Percentiles rank a stretch among this genome's conserved stretches.
phyloP scores from a whole-genome alignment of 2,329 filamentous ascomycete genomes.

The Xylaria sp. region DNA sequence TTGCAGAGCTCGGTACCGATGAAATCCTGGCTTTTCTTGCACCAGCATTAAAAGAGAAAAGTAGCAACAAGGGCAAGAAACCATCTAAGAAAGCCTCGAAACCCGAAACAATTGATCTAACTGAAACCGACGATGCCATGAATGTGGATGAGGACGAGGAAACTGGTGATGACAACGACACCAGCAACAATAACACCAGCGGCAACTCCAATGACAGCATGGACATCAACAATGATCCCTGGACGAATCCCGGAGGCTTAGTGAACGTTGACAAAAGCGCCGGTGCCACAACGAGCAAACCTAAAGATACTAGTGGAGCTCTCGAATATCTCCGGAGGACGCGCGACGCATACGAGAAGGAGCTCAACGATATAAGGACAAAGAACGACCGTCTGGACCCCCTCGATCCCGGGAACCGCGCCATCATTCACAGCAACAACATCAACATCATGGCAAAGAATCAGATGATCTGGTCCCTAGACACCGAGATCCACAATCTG shows the following conservation, averaged over 20 bases:
- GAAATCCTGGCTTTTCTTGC: neutral
- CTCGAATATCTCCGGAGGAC: slow-evolving; percentile 18
- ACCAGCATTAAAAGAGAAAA: neutral
- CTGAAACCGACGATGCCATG: neutral
- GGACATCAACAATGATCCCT: neutral
- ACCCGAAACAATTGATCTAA: neutral
- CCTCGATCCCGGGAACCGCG: slow-evolving; percentile 37
- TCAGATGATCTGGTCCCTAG: slow-evolving; percentile 38
- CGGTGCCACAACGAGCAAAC: neutral
- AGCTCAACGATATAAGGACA: slow-evolving; percentile 5
- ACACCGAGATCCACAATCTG: slow-evolving; percentile 37
- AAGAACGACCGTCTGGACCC: slow-evolving; percentile 36
- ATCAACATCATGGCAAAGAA: slow-evolving; percentile 41
- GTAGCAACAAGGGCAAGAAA: neutral
- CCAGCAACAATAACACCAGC: neutral
- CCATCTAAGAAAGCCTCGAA: neutral
- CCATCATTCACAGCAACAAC: slow-evolving; percentile 39
- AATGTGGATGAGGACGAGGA: neutral
- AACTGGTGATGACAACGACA: neutral
- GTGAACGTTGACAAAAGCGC: neutral
- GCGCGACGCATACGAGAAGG: slow-evolving; percentile 19
- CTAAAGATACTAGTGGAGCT: neutral
- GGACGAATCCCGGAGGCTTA: slow-evolving; percentile 3
- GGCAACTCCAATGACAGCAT: neutral
- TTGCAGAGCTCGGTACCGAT: neutral